These are phyloP conservation scores for Crassisporium funariophilum DNA, from an alignment of 768 basidiomycete species.

Conservation along the genomic window DNA sequence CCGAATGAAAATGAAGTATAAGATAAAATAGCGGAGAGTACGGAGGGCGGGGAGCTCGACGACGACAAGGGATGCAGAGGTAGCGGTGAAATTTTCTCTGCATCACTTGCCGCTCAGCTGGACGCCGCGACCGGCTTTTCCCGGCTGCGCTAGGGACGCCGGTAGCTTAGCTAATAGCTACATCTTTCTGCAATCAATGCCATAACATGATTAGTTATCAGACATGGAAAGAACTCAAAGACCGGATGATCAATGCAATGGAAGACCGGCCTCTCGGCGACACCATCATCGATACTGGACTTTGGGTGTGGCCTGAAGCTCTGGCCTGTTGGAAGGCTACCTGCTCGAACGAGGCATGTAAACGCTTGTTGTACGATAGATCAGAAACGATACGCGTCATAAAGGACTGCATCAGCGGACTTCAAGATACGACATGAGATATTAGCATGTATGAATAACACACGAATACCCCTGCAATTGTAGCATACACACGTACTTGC, in stretches of 20 bases:
- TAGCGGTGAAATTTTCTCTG: too few species aligned
- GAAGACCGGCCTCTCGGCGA: constrained; percentile 62
- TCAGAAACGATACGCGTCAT: constrained; percentile 54
- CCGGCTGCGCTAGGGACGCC: too few species aligned
- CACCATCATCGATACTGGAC: constrained; percentile 49
- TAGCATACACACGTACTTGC: too few species aligned
- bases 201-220: constrained; percentile 51
- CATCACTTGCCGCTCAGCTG: too few species aligned
- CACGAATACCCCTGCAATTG: too few species aligned
- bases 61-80: too few species aligned
- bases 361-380: constrained; percentile 58
- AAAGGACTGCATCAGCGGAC: constrained; percentile 50
- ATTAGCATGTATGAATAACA: too few species aligned
- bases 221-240: constrained; percentile 67
- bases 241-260: constrained; percentile 57
- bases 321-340: constrained; percentile 60
- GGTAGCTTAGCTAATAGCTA: too few species aligned
- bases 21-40: too few species aligned
- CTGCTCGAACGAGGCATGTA: constrained; percentile 48
- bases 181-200: constrained; percentile 57
- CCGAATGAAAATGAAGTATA: too few species aligned
- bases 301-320: constrained; percentile 60
- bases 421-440: constrained; percentile 41
- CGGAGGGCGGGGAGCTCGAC: too few species aligned
- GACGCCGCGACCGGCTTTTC: too few species aligned